These are phyloP conservation scores for Cryptosporidium meleagridis DNA, from an alignment of 169 alveolate species.

Conservation along the genomic window DNA sequence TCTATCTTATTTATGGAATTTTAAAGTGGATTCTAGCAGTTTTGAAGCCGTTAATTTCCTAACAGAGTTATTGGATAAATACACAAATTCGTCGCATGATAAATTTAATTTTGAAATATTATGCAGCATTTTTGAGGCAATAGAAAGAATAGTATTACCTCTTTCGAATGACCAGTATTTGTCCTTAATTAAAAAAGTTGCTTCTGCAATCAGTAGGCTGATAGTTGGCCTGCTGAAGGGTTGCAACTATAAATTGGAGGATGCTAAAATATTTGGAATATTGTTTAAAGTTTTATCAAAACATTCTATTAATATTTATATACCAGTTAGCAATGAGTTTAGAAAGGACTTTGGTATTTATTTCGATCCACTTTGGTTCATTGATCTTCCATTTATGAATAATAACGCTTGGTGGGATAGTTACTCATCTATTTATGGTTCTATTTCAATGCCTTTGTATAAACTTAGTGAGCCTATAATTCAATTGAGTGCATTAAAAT, in stretches of 20 bases:
- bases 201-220: background rate
- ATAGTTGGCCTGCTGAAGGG: background rate
- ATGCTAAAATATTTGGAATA: background rate
- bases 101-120: background rate
- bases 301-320: slow-evolving; percentile 7
- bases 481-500: slow-evolving; percentile 26
- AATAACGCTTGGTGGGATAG: slow-evolving; percentile 48
- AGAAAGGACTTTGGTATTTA: slow-evolving; percentile 13
- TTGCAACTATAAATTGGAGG: background rate
- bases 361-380: slow-evolving; percentile 35
- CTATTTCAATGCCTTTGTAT: slow-evolving; percentile 33
- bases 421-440: slow-evolving; percentile 29
- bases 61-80: slow-evolving; percentile 8
- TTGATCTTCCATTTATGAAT: slow-evolving; percentile 22
- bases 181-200: background rate
- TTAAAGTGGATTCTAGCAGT: background rate
- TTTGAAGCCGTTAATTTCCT: slow-evolving; percentile 10
- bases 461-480: background rate
- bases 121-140: slow-evolving; percentile 8
- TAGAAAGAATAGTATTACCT: slow-evolving; percentile 18
- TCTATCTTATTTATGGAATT: slow-evolving; percentile 45
- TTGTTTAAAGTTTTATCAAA: slow-evolving; percentile 36
- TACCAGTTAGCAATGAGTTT: background rate
- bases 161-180: background rate
- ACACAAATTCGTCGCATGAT: background rate